Base-by-base conservation (phyloP, 257 asterid species). In the Asclepias syriaca region DNA sequence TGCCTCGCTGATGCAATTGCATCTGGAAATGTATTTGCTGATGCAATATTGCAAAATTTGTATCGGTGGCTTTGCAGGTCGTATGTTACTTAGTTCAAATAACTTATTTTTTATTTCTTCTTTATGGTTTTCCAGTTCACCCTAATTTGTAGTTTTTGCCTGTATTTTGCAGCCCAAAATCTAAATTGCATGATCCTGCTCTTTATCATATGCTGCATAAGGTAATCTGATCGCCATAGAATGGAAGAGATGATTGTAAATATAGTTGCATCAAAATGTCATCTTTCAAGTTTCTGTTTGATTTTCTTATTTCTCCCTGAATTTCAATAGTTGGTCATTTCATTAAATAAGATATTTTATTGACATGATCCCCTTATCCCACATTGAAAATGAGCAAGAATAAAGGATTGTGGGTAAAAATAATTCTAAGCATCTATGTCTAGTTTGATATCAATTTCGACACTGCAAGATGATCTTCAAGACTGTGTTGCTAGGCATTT, bases 51-150 rank as follows among this genome's bases (percentile, higher is more conserved):
- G 83, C 98, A 91, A 84, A 90, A 92, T 82, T 83, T 95, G 81
- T 90, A 90, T 85, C 88, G 99, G 72, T 95, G 99, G 99, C 90
- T 91, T 73, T 91, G 99, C 99, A 94, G 99, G 99, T 94, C 71
- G 19, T 59, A 8, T 70, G 45, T 64, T 61, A 51, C 71, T 34
- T 60, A 22, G 70, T 63, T 19, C 61, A 22, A 39, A 37, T 15
- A 6, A n/a, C 24, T 57, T 34, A 29, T 37, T 48, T 39, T 50
- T 49, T 50, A 8, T 37, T 66, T 21, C 48, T 66, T 64, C 72
- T 53, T 34, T 59, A 67, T 72, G 39, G 37, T 45, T 53, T 37
- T 54, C 39, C 22, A 43, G 75, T 69, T 39, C 43, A 32, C 39
- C 60, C 72, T 68, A 48, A 22, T 9, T 18, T 58, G 21, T 32